phyloP scores from a whole-genome alignment of 2,329 filamentous ascomycete species.

The Penicillium sp. region DNA sequence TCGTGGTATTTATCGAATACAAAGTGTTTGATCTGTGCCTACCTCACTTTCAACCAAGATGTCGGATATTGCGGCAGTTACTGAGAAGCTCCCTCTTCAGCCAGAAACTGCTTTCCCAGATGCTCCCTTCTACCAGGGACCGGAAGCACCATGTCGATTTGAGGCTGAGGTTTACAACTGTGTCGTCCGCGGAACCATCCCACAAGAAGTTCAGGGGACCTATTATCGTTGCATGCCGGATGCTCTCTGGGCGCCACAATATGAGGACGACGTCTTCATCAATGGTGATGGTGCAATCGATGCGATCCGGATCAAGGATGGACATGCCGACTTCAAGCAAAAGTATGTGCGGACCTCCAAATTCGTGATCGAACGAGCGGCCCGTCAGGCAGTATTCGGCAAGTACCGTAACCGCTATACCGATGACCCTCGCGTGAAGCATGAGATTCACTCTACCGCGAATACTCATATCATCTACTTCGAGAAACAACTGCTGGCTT shows the following conservation, averaged over 20 bases:
- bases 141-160: neutral
- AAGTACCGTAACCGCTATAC: constrained; percentile 30
- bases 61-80: neutral
- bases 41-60: neutral
- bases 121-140: neutral
- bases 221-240: neutral
- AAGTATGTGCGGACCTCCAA: neutral
- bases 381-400: neutral
- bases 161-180: neutral
- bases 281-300: constrained; percentile 1
- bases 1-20: neutral
- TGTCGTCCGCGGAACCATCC: neutral
- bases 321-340: neutral
- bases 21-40: neutral
- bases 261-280: neutral
- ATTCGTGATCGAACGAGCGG: neutral
- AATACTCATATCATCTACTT: constrained; percentile 62
- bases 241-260: neutral
- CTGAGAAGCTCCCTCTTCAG: neutral
- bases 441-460: constrained; percentile 38
- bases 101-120: neutral
- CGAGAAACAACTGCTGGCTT: constrained; percentile 46
- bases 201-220: neutral
- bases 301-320: neutral
- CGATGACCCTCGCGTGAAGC: constrained; percentile 33